phyloP scores from a whole-genome alignment of 306 rosid genomes.

The Fragaria iinumae region DNA sequence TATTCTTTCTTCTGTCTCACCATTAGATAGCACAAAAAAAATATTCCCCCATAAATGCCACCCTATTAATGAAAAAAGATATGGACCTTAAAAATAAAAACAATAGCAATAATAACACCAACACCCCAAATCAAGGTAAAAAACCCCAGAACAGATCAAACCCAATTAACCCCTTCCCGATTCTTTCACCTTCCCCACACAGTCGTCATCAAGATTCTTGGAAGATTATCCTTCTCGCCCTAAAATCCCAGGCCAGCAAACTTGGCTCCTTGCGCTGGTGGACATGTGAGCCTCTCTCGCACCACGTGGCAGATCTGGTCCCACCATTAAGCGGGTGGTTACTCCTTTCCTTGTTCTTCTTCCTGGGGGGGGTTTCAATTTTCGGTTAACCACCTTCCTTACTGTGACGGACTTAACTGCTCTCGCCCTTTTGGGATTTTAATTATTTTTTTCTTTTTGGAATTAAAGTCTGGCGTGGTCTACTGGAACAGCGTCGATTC shows the following conservation, averaged over 20 bases:
- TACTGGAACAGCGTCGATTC: constrained; percentile 12
- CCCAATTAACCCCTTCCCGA: not conserved
- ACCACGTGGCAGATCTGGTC: constrained; percentile 26
- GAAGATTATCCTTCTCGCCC: not conserved
- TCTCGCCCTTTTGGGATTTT: not conserved
- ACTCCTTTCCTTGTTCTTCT: not conserved
- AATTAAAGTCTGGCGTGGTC: constrained; percentile 13
- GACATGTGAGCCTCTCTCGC: constrained; percentile 17
- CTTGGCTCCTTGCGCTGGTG: not conserved
- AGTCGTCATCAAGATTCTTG: not conserved
- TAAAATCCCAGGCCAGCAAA: constrained; percentile 2
- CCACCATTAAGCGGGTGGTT: not conserved
- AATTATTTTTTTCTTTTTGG: not conserved
- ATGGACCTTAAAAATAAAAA: not conserved
- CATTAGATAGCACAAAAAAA: not conserved
- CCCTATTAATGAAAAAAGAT: not conserved
- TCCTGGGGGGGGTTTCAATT: not conserved
- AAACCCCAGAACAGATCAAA: not conserved
- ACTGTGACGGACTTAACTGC: not conserved
- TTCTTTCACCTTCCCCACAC: not conserved
- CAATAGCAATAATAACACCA: not conserved
- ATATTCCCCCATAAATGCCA: constrained; percentile 1
- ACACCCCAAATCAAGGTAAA: not conserved
- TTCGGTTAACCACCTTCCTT: not conserved
- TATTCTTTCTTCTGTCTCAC: not conserved